Base-by-base conservation (phyloP, 345 rosid species). In the Gynandropsis gynandra region DNA sequence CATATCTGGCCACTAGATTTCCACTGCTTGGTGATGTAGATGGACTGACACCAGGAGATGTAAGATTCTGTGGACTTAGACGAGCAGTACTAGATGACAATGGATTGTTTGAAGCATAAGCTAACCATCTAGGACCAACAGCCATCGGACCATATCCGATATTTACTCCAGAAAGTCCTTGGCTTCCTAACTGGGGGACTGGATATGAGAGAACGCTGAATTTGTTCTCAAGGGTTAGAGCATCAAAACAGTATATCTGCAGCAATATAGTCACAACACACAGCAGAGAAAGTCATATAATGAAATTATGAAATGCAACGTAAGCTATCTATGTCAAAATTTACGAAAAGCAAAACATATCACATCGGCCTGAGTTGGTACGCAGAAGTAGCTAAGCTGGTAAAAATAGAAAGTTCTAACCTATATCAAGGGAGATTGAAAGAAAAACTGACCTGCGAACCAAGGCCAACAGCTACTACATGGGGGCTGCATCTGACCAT, bases 111-210 rank as follows among this genome's bases (percentile, higher is more conserved):
- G 98, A 78, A 66, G 97, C 88, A 83, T 85, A 92, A 64, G 95
- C 98, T 72, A 92, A 73, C 98, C 97, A 92, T 70, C 94, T 78
- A 13, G 93, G 78, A 46, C 98, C 98, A 54, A 92, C 83, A 64
- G 92, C 89, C 98, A 87, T 83, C 54, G 98, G 98, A 53, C 98
- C 98, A 61, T 85, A 85, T 32, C 98, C 98, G 13, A 85, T 52
- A 72, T 85, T 85, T 50, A 85, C 73, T 61, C 89, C 92, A 46
- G 61, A 35, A 33, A 70, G 54, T 71, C 96, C 96, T 66, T 79
- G 93, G 62, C 81, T 82, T 63, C 86, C 93, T 59, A 80, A 60
- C 38, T 82, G 98, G 37, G 88, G 98, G 73, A 85, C 80, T 15
- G 90, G 97, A 80, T 81, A 80, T 1, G 97, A 85, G 58, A 92